Conservation (phyloP, 306 rosid species). For the Ammopiptanthus mongolicus region DNA sequence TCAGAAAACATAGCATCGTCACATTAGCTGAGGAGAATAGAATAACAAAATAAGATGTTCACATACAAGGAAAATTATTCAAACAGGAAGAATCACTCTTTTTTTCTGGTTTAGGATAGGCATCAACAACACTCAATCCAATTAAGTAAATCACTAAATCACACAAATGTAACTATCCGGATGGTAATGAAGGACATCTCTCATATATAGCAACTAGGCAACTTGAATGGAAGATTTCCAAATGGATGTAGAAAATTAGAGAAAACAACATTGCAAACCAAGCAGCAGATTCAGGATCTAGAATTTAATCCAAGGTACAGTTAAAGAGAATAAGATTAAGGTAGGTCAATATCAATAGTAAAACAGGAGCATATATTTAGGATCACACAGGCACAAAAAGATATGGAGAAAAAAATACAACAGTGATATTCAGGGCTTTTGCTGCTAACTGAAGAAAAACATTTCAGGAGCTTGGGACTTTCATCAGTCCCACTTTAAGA, state of each 20-base stretch:
- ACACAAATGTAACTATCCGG: neutral
- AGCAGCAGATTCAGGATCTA: neutral
- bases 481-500: neutral
- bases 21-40: neutral
- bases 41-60: neutral
- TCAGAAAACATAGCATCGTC: neutral
- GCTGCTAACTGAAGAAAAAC: neutral
- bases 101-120: neutral
- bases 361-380: neutral
- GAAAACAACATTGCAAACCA: neutral
- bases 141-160: conserved; percentile 1
- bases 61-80: neutral
- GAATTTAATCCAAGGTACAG: neutral
- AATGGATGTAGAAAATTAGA: neutral
- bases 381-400: neutral
- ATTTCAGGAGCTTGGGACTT: neutral
- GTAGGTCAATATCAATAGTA: neutral
- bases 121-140: neutral
- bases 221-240: neutral
- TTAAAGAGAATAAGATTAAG: neutral
- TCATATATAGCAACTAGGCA: neutral
- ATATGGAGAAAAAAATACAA: neutral
- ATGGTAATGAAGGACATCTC: neutral
- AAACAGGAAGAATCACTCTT: neutral
- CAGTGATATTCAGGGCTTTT: neutral